Base-by-base conservation (phyloP, 139 green algal genomes). In the Auxenochlorella protothecoides region DNA sequence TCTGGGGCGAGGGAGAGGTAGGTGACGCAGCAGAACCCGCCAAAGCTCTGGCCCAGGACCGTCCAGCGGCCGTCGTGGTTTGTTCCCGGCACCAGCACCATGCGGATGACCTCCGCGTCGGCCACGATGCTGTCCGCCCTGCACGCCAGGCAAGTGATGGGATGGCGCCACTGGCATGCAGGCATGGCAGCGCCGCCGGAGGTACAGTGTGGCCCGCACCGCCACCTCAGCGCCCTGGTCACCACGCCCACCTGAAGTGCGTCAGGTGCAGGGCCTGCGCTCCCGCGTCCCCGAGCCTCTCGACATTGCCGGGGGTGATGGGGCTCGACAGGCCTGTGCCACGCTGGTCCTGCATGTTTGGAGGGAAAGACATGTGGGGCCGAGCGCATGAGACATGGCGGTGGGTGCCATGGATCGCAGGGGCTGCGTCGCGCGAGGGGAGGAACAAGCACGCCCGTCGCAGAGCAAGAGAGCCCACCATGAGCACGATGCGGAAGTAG, bases 41-140 rank as follows among this genome's bases (percentile, higher is more conserved):
- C 94, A 80, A 97, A 98, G 9, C 83, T 93, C 83, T 98, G 93
- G 10, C 93, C 92, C 53, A 98, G 78, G 3, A 96, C 65, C 44
- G 73, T 89, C 92, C 92, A 97, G 16, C 74, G 74, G 11, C 68
- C 66, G 51, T 67, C 72, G 7, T 71, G 71, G 44, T 10, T 60
- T 51, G 80, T 72, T 6, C 57, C 8, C 2, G 84, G 78, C 62
- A 93, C 83, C 54, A 97, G 77, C 7, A 68, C 69, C 53, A 81
- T 75, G 6, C 94, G 80, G 4, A 98, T 73, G 5, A 81, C 4
- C 82, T 98, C 94, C 11, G 84, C 84, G 76, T 98, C 94, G 6
- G 67, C 51, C 4, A 97, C 86, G 62, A 98, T 98, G 79, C 63
- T 89, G 83, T 98, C 93, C 3, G 91, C 88, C 63, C 90, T 90